Conservation (phyloP, 2,329 filamentous ascomycete genomes). For the Fusarium coffeatum region DNA sequence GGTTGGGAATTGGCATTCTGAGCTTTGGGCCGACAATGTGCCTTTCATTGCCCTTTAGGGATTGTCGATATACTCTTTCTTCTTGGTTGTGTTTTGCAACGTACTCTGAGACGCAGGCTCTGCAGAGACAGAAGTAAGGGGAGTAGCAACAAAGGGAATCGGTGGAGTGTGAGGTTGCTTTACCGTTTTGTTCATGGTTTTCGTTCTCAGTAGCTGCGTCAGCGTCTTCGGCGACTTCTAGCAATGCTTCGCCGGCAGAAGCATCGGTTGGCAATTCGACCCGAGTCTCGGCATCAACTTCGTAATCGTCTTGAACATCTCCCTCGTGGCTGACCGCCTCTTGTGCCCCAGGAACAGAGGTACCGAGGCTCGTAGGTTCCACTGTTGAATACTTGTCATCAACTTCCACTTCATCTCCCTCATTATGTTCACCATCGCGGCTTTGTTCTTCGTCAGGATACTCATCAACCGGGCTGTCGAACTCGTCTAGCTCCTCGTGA, state of each 20-base stretch:
- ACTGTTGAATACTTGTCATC: constrained; percentile 40
- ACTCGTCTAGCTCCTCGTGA: constrained; percentile 42
- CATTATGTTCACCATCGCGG: constrained; percentile 30
- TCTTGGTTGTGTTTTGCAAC: constrained; percentile 31
- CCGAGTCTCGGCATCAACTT: constrained; percentile 19
- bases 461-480: constrained; percentile 43
- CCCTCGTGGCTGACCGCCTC: background rate
- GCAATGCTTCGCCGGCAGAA: constrained; percentile 3
- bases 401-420: constrained; percentile 23
- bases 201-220: constrained; percentile 15
- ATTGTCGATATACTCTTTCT: constrained; percentile 27
- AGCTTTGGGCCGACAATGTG: background rate
- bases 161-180: constrained; percentile 24
- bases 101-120: constrained; percentile 28
- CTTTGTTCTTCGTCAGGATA: constrained; percentile 12
- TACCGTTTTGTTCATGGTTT: constrained; percentile 43
- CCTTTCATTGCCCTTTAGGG: constrained; percentile 6
- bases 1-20: background rate
- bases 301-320: constrained; percentile 1
- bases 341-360: background rate
- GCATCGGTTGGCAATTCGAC: constrained; percentile 24
- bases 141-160: constrained; percentile 29
- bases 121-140: constrained; percentile 39
- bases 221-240: constrained; percentile 18
- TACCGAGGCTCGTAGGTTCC: constrained; percentile 3